Evolutionary conservation across 2,329 filamentous ascomycete genomes (phyloP).

Genomic region (Fusarium sp.): DNA sequence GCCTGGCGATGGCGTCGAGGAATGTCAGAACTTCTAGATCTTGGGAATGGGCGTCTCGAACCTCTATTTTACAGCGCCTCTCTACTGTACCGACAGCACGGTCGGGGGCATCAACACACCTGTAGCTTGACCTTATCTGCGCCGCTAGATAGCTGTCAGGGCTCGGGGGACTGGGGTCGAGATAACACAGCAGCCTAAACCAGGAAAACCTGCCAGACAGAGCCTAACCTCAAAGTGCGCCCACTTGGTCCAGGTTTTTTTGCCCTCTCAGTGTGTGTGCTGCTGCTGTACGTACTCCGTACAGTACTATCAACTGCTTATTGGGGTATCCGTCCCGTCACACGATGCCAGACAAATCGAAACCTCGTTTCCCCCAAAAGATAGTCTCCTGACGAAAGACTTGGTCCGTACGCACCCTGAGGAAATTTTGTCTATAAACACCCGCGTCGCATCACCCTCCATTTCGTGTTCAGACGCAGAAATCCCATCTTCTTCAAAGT

Average conservation of each 20-base stretch:
- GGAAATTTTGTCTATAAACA: conserved; percentile 31
- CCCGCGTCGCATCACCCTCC: conserved; percentile 1
- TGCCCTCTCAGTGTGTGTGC: neutral
- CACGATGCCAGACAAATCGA: conserved; percentile 20
- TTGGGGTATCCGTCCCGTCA: conserved; percentile 8
- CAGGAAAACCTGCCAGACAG: conserved; percentile 11
- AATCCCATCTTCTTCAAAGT: neutral
- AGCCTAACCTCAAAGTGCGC: conserved; percentile 26
- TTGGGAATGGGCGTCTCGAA: neutral
- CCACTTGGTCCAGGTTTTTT: conserved; percentile 28
- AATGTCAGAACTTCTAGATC: conserved; percentile 2
- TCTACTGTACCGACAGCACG: neutral
- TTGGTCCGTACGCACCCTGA: conserved; percentile 27
- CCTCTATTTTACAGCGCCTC: neutral
- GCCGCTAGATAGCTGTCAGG: neutral
- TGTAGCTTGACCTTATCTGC: conserved; percentile 1
- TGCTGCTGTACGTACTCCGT: conserved; percentile 5
- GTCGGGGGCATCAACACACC: neutral
- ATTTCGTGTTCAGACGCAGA: neutral
- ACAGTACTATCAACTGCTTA: conserved; percentile 25
- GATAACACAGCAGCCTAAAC: conserved; percentile 29
- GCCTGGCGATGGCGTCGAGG: neutral
- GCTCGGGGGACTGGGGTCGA: conserved; percentile 18
- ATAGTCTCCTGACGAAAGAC: conserved; percentile 8
- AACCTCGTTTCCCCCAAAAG: neutral